These are phyloP conservation scores for Ophiorrhiza pumila DNA, from an alignment of 257 asterid genomes.

Conservation along the genomic window DNA sequence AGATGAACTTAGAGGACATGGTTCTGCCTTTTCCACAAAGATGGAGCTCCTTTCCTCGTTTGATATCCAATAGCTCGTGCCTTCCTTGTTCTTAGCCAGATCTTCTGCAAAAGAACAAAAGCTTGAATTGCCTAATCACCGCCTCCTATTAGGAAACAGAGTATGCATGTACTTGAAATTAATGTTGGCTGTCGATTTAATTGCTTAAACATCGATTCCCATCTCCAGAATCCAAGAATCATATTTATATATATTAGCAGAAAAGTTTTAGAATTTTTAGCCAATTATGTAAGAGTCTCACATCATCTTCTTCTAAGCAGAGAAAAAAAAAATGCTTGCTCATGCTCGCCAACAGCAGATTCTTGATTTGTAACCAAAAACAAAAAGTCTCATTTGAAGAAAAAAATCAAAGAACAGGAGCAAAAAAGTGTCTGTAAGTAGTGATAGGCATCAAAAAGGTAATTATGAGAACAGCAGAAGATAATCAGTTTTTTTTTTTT, in stretches of 20 bases:
- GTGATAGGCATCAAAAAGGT: too few relatives aligned
- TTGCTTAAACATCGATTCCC: background rate
- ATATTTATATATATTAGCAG: too few relatives aligned
- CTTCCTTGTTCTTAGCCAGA: constrained; percentile 26
- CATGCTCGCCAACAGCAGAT: background rate
- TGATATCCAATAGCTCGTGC: constrained; percentile 13
- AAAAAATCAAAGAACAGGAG: too few relatives aligned
- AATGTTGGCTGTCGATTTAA: background rate
- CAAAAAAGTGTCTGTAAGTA: too few relatives aligned
- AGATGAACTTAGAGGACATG: constrained; percentile 51
- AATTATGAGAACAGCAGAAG: too few relatives aligned
- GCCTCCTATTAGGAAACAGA: background rate
- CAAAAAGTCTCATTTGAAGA: background rate
- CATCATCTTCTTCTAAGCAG: background rate
- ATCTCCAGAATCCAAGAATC: background rate
- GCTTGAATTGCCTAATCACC: background rate
- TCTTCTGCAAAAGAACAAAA: constrained; percentile 21
- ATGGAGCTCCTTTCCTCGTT: constrained; percentile 25
- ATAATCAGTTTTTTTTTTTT: too few relatives aligned
- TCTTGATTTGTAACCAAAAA: background rate
- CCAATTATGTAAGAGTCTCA: background rate
- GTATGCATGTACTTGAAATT: background rate
- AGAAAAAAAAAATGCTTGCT: background rate
- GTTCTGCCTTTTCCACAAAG: constrained; percentile 34
- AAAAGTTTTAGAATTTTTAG: background rate